Percentiles rank a stretch among this genome's conserved stretches.
Conservation (phyloP, 345 rosid genomes). For the Clausena lansium region DNA sequence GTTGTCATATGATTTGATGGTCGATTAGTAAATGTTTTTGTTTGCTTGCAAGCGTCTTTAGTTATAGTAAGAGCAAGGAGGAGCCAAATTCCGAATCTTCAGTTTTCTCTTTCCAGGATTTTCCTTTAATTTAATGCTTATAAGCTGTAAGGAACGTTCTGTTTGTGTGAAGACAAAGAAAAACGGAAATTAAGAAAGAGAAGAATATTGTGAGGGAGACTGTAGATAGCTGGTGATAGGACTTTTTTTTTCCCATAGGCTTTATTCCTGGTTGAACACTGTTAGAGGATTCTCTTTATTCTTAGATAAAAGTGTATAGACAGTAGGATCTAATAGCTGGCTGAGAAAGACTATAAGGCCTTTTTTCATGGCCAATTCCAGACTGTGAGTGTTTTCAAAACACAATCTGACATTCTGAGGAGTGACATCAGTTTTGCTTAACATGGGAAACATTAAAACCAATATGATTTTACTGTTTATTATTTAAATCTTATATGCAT, state of each 20-base stretch:
- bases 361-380: not conserved
- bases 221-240: not conserved
- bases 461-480: not conserved
- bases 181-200: not conserved
- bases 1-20: not conserved
- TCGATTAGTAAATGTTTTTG: not conserved
- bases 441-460: not conserved
- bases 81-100: not conserved
- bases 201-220: not conserved
- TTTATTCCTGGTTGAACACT: not conserved
- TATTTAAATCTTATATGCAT: not conserved
- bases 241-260: not conserved
- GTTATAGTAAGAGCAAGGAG: not conserved
- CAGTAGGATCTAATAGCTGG: not conserved
- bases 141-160: not conserved
- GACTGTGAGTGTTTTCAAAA: not conserved
- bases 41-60: not conserved
- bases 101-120: not conserved
- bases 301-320: not conserved
- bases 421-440: not conserved
- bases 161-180: not conserved
- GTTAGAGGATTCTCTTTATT: not conserved
- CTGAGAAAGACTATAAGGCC: not conserved
- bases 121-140: slow-evolving; percentile 1
- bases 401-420: not conserved